These are phyloP conservation scores for Sutorius eximius DNA, from an alignment of 1,284 basidiomycete genomes.

Conservation along the genomic window DNA sequence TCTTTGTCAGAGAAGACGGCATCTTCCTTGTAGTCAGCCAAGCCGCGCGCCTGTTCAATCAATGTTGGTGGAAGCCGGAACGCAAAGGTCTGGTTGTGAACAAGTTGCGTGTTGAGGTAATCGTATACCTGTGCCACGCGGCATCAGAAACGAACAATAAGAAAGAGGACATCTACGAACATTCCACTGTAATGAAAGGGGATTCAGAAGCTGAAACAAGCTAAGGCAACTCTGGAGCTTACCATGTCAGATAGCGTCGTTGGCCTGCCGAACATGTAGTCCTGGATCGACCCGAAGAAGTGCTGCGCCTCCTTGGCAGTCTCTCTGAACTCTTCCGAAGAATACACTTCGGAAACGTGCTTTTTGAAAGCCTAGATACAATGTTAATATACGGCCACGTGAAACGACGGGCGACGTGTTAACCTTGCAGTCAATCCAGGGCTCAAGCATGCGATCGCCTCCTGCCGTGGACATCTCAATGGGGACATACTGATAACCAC, in stretches of 20 bases:
- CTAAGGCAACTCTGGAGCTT: constrained; percentile 26
- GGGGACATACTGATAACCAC: constrained; percentile 83
- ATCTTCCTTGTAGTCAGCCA: constrained; percentile 76
- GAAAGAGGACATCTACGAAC: constrained; percentile 40
- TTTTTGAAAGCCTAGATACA: constrained; percentile 56
- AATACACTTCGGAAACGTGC: constrained; percentile 59
- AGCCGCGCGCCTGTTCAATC: constrained; percentile 65
- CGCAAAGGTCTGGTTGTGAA: constrained; percentile 77
- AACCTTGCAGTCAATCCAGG: constrained; percentile 83
- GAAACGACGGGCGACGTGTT: constrained; percentile 21
- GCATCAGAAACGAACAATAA: constrained; percentile 15
- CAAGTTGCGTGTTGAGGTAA: constrained; percentile 71
- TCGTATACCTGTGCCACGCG: constrained; percentile 59
- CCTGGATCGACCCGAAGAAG: constrained; percentile 64
- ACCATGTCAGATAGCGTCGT: constrained; percentile 67
- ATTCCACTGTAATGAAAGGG: constrained; percentile 51
- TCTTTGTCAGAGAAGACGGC: constrained; percentile 68
- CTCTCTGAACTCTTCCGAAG: constrained; percentile 61
- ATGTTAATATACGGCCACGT: constrained; percentile 15
- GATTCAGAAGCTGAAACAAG: background rate
- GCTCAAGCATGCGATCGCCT: constrained; percentile 79
- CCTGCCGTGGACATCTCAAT: constrained; percentile 78
- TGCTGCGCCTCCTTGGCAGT: constrained; percentile 52
- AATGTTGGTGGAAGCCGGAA: constrained; percentile 67
- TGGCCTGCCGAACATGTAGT: constrained; percentile 69